These are phyloP conservation scores for Leucoagaricus sp. DNA, from an alignment of 1,284 basidiomycete species.

Conservation along the genomic window DNA sequence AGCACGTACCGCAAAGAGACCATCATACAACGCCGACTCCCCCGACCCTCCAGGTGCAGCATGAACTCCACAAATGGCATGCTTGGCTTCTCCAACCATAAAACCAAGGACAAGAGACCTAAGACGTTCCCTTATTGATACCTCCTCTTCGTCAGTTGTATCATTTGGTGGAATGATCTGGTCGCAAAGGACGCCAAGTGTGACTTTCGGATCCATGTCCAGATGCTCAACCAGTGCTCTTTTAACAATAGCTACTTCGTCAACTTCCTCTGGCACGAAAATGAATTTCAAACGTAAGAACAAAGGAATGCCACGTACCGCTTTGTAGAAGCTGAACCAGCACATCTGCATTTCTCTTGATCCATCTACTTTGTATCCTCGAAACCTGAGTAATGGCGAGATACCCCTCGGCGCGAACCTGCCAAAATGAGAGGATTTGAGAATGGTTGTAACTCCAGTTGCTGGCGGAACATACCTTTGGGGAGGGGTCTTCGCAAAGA, in stretches of 20 bases:
- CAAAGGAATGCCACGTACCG: conserved; percentile 45
- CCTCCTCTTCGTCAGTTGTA: conserved; percentile 56
- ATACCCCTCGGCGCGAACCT: conserved; percentile 73
- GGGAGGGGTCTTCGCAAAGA: conserved; percentile 67
- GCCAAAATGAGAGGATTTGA: conserved; percentile 13
- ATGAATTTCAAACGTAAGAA: not conserved
- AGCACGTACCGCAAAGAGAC: conserved; percentile 49
- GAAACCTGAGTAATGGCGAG: conserved; percentile 64
- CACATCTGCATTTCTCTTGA: conserved; percentile 72
- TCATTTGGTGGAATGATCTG: conserved; percentile 58
- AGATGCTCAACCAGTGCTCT: conserved; percentile 61
- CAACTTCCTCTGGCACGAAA: conserved; percentile 54
- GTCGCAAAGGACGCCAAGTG: conserved; percentile 67
- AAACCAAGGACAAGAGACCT: conserved; percentile 61
- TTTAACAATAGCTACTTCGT: conserved; percentile 64
- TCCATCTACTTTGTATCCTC: conserved; percentile 54
- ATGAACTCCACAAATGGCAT: conserved; percentile 43
- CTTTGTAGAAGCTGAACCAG: conserved; percentile 73
- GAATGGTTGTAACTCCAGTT: not conserved
- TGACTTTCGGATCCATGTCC: conserved; percentile 59
- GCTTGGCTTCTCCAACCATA: conserved; percentile 53
- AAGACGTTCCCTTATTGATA: conserved; percentile 54
- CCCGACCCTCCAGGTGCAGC: conserved; percentile 45
- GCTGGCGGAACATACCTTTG: conserved; percentile 50
- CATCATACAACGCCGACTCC: conserved; percentile 49